Conservation (phyloP, 345 rosid genomes). For the Clausena lansium region DNA sequence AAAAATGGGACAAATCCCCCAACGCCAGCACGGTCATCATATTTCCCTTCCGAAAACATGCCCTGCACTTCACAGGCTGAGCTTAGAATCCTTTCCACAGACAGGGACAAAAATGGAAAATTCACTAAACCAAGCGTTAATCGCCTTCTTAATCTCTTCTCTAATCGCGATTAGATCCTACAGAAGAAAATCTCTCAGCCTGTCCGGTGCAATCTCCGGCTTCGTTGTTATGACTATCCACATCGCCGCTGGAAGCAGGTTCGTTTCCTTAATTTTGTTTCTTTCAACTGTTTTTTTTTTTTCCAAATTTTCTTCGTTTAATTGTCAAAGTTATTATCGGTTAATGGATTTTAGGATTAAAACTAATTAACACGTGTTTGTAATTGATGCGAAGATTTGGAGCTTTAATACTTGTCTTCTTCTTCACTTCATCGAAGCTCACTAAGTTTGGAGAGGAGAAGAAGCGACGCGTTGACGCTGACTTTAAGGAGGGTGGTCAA, state of each 20-base stretch:
- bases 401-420: conserved; percentile 75
- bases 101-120: conserved; percentile 37
- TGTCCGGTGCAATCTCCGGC: conserved; percentile 82
- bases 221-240: conserved; percentile 74
- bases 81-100: neutral
- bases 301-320: neutral
- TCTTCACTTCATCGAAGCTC: conserved; percentile 80
- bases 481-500: conserved; percentile 93
- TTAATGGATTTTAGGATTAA: neutral
- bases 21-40: neutral
- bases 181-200: conserved; percentile 70
- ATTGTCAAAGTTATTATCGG: too few relatives aligned
- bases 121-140: conserved; percentile 33
- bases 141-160: conserved; percentile 52
- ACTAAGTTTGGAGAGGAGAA: conserved; percentile 86
- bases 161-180: conserved; percentile 63
- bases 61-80: neutral
- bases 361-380: neutral
- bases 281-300: neutral
- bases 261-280: neutral
- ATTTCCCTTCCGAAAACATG: neutral
- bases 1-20: neutral
- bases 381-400: conserved; percentile 56
- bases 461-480: conserved; percentile 74
- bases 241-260: conserved; percentile 73